These are phyloP conservation scores for Lasiosphaeria hispida DNA, from an alignment of 495 filamentous ascomycete genomes.

Conservation along the genomic window DNA sequence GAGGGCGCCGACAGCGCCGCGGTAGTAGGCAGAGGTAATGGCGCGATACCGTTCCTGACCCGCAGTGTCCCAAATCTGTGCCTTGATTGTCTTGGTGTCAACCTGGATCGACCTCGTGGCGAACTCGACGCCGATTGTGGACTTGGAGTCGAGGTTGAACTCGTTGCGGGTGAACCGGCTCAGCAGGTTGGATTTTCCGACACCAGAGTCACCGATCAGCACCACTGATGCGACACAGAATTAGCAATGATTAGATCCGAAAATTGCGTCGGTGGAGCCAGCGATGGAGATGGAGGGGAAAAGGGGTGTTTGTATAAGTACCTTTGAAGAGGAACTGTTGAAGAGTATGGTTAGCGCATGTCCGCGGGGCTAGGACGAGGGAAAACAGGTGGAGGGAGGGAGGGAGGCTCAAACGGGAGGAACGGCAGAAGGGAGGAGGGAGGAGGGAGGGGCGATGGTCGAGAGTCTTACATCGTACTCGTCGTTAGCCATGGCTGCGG, in stretches of 20 bases:
- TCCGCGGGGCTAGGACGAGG: constrained; percentile 11
- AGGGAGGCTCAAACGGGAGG: neutral
- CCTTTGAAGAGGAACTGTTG: constrained; percentile 98
- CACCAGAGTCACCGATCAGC: constrained; percentile 96
- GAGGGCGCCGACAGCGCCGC: constrained; percentile 93
- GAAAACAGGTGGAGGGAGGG: neutral
- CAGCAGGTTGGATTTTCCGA: constrained; percentile 99
- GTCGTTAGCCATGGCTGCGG: constrained; percentile 89
- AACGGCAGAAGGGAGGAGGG: neutral
- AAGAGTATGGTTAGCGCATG: constrained; percentile 34
- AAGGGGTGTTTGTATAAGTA: constrained; percentile 36
- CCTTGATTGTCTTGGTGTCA: constrained; percentile 99
- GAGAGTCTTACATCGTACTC: constrained; percentile 93
- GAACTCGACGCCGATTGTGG: constrained; percentile 99
- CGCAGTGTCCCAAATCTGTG: constrained; percentile 99
- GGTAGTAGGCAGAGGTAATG: constrained; percentile 98
- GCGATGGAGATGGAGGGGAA: constrained; percentile 12
- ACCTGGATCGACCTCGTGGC: constrained; percentile 98
- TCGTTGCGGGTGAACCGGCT: constrained; percentile 99
- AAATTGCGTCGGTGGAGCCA: constrained; percentile 2
- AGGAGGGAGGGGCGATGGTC: constrained; percentile 5
- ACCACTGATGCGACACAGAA: constrained; percentile 63
- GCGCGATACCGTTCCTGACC: constrained; percentile 98
- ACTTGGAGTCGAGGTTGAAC: constrained; percentile 99
- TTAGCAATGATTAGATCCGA: constrained; percentile 29